Evolutionary conservation across 2,329 filamentous ascomycete species (phyloP).

Genomic region (Colletotrichum cereale): DNA sequence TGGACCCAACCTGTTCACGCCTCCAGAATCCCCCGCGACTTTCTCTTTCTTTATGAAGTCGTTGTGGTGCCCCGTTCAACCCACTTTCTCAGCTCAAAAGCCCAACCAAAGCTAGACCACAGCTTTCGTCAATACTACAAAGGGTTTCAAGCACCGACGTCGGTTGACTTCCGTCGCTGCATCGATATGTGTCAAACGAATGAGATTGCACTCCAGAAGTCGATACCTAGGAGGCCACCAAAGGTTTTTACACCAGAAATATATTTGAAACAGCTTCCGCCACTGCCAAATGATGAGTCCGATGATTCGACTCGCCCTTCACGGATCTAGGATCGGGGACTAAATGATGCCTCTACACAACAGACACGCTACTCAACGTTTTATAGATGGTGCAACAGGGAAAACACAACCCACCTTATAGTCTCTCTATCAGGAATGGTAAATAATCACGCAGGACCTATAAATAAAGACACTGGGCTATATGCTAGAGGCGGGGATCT

Average conservation of each 20-base stretch:
- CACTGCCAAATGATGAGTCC: not conserved
- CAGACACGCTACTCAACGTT: too few relatives aligned
- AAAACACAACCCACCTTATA: too few relatives aligned
- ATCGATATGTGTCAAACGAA: not conserved
- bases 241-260: not conserved
- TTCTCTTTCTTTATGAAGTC: not conserved
- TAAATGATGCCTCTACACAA: too few relatives aligned
- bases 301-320: too few relatives aligned
- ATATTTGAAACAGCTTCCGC: not conserved
- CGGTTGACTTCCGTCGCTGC: not conserved
- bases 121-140: too few relatives aligned
- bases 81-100: not conserved
- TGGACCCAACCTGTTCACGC: not conserved
- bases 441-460: too few relatives aligned
- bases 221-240: not conserved
- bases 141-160: not conserved
- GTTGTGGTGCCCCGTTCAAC: not conserved
- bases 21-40: not conserved
- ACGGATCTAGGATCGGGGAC: too few relatives aligned
- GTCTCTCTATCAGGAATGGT: too few relatives aligned
- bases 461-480: too few relatives aligned
- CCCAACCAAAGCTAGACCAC: not conserved
- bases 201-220: not conserved
- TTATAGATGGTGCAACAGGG: too few relatives aligned
- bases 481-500: too few relatives aligned